Percentiles rank a stretch among this genome's conserved stretches.
Conservation (phyloP, 2,329 filamentous ascomycete genomes). For the Knufia petricola region DNA sequence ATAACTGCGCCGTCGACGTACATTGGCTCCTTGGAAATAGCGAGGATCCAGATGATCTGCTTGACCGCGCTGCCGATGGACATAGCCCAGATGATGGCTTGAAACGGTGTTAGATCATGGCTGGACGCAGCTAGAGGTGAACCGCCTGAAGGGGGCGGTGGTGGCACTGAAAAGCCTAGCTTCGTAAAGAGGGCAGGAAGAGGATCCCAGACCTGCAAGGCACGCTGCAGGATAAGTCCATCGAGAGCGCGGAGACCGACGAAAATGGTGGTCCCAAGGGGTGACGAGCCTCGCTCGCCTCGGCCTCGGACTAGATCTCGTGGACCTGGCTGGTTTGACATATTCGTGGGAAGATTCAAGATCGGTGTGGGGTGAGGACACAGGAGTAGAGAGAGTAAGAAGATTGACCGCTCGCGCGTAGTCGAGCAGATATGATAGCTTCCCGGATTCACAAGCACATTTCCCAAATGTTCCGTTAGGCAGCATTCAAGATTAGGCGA, state of each 20-base stretch:
- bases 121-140: background rate
- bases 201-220: constrained; percentile 12
- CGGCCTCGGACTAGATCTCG: no score
- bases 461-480: no score
- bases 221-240: constrained; percentile 10
- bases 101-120: constrained; percentile 15
- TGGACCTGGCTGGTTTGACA: no score
- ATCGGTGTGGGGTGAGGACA: no score
- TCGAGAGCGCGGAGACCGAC: constrained; percentile 16
- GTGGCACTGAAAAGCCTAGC: constrained; percentile 9
- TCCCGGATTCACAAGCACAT: no score
- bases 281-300: no score
- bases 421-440: no score
- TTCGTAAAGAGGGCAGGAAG: constrained; percentile 3
- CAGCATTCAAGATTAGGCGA: no score
- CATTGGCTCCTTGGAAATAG: constrained; percentile 11
- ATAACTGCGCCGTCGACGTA: constrained; percentile 30
- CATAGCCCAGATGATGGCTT: constrained; percentile 14
- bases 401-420: no score
- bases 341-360: no score
- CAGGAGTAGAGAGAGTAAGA: no score
- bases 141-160: constrained; percentile 8
- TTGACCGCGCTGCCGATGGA: constrained; percentile 15
- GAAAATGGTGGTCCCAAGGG: no score
- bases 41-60: constrained; percentile 14